These are phyloP conservation scores for Syzygium aromaticum DNA, from an alignment of 345 rosid species.

Conservation along the genomic window DNA sequence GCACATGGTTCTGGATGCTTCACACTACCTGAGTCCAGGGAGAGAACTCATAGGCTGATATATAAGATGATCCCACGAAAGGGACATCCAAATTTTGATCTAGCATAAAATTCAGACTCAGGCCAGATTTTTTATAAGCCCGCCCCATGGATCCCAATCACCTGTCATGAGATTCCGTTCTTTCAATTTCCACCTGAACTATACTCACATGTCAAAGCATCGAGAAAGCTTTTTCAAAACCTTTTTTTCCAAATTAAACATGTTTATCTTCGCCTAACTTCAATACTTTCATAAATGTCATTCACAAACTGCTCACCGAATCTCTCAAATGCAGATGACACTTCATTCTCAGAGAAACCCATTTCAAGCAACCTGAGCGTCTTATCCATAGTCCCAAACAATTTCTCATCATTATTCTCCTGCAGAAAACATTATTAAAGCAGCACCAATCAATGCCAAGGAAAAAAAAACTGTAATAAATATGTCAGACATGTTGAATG, in stretches of 20 bases:
- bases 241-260: neutral
- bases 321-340: slow-evolving; percentile 80
- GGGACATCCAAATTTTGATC: neutral
- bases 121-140: neutral
- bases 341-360: slow-evolving; percentile 87
- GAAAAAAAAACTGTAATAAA: neutral
- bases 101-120: neutral
- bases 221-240: neutral
- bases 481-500: neutral
- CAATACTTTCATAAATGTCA: neutral
- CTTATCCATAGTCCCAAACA: slow-evolving; percentile 79
- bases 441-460: neutral
- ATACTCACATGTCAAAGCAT: neutral
- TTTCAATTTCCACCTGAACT: neutral
- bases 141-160: neutral
- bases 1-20: neutral
- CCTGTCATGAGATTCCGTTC: neutral
- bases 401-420: slow-evolving; percentile 45
- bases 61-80: neutral
- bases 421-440: slow-evolving; percentile 12
- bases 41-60: neutral
- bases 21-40: neutral
- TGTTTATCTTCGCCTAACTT: neutral
- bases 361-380: slow-evolving; percentile 76
- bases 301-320: slow-evolving; percentile 40